These are phyloP conservation scores for Macrotyloma uniflorum DNA, from an alignment of 306 rosid genomes.

Conservation along the genomic window DNA sequence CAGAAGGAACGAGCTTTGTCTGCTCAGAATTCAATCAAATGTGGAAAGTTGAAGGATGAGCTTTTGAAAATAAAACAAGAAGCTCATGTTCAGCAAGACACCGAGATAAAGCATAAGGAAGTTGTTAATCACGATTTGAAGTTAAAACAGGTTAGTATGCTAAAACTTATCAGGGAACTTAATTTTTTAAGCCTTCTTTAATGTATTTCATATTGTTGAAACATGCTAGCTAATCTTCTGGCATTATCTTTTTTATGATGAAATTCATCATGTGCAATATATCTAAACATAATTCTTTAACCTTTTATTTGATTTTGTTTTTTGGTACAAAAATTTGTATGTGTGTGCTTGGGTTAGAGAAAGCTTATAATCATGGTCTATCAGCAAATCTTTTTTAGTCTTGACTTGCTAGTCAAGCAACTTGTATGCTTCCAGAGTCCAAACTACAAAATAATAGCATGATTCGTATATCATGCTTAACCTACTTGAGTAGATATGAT, in stretches of 20 bases:
- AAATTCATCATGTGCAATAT: constrained; percentile 8
- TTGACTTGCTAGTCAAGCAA: not conserved
- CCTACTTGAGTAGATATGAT: not conserved
- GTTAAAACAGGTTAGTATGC: constrained; percentile 66
- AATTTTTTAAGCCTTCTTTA: constrained; percentile 7
- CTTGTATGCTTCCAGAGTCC: not conserved
- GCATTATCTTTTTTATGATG: not conserved
- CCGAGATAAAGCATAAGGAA: constrained; percentile 40
- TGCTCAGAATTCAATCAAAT: constrained; percentile 48
- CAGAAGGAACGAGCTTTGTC: constrained; percentile 62
- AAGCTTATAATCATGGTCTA: not conserved
- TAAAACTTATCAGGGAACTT: not conserved
- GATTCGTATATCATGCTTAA: not conserved
- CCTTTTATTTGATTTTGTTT: not conserved
- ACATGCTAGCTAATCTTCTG: not conserved
- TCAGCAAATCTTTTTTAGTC: not conserved
- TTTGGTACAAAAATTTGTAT: not conserved
- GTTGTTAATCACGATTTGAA: constrained; percentile 48
- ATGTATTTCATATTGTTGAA: constrained; percentile 18
- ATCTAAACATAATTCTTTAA: constrained; percentile 5
- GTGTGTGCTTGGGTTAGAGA: not conserved
- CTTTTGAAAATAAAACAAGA: constrained; percentile 55
- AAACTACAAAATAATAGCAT: not conserved
- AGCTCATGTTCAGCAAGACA: constrained; percentile 53
- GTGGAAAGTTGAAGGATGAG: constrained; percentile 62